phyloP scores from a whole-genome alignment of 2,329 filamentous ascomycete genomes.

The Ophiosphaerella herpotricha region DNA sequence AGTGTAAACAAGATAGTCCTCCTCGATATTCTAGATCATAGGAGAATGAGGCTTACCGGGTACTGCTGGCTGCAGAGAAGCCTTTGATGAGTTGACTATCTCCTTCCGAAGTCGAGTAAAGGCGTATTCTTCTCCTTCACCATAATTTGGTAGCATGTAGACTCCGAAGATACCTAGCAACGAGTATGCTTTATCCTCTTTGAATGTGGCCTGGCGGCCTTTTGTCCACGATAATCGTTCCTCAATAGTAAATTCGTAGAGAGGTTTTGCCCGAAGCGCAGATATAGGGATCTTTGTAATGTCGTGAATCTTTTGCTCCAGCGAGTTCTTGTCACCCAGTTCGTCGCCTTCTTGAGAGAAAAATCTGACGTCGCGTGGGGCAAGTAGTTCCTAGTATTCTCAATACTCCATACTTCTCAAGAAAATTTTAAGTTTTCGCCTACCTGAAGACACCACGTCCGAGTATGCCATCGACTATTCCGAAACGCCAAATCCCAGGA shows the following conservation, averaged over 20 bases:
- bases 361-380: conserved; percentile 1
- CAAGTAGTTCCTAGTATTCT: conserved; percentile 2
- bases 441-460: conserved; percentile 4
- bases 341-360: conserved; percentile 1
- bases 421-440: no score
- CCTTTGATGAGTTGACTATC: background rate
- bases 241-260: background rate
- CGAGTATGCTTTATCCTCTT: conserved; percentile 5
- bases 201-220: background rate
- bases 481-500: conserved; percentile 5
- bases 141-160: conserved; percentile 2
- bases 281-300: background rate
- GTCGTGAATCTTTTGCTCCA: conserved; percentile 2
- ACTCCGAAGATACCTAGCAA: conserved; percentile 4
- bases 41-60: no score
- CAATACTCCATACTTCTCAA: no score
- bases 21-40: no score
- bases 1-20: no score
- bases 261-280: background rate
- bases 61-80: no score
- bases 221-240: conserved; percentile 12
- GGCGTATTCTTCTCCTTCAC: conserved; percentile 2
- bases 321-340: background rate
- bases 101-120: background rate
- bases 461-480: conserved; percentile 6